Conservation (phyloP, 306 rosid species). For the Comarum palustre region DNA sequence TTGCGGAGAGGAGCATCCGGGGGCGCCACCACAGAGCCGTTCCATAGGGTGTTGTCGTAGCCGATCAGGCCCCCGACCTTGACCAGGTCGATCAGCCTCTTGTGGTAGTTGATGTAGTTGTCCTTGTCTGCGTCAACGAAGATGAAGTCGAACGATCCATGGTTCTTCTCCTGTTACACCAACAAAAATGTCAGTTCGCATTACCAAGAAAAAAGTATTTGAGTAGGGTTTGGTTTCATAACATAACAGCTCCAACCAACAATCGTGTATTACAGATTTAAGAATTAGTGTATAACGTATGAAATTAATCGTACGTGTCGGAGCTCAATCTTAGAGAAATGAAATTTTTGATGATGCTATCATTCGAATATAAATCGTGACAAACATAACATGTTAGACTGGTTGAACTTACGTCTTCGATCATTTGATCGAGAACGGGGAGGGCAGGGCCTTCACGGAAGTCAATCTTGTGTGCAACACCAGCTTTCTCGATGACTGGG, state of each 20-base stretch:
- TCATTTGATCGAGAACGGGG: slow-evolving; percentile 68
- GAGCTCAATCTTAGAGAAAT: neutral
- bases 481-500: slow-evolving; percentile 69
- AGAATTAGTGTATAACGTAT: neutral
- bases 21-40: slow-evolving; percentile 87
- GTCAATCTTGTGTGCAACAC: slow-evolving; percentile 82
- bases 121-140: slow-evolving; percentile 91
- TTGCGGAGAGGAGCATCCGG: slow-evolving; percentile 80
- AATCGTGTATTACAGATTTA: neutral
- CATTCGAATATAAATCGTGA: neutral
- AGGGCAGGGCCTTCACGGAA: slow-evolving; percentile 97
- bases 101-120: slow-evolving; percentile 87
- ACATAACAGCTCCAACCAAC: no score
- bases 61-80: slow-evolving; percentile 85
- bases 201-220: neutral
- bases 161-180: slow-evolving; percentile 54
- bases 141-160: slow-evolving; percentile 69
- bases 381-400: neutral
- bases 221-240: neutral
- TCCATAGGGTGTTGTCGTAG: slow-evolving; percentile 92
- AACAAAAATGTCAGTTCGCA: neutral
- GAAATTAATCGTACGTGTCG: neutral
- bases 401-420: slow-evolving; percentile 45
- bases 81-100: slow-evolving; percentile 73
- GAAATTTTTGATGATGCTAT: neutral